Evolutionary conservation across 306 rosid genomes (phyloP).

Genomic region (Trifolium repens): DNA sequence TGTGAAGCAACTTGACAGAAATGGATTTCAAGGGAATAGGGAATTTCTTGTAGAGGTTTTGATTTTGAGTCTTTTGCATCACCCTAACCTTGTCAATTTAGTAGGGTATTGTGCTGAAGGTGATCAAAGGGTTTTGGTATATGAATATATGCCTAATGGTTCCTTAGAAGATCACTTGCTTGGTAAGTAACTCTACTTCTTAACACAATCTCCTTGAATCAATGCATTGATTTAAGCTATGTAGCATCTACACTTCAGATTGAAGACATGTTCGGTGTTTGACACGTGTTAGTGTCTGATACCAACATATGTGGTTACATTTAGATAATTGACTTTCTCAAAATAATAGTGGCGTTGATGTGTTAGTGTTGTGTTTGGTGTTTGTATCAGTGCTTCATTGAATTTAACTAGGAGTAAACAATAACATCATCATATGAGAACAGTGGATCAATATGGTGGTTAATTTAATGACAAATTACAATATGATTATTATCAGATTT

Average conservation of each 20-base stretch:
- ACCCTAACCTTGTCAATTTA: conserved; percentile 82
- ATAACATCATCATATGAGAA: too few relatives aligned
- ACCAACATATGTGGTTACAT: too few relatives aligned
- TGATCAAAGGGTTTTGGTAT: conserved; percentile 85
- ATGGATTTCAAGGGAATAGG: conserved; percentile 95
- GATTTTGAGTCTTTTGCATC: conserved; percentile 87
- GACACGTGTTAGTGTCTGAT: too few relatives aligned
- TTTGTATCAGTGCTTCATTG: too few relatives aligned
- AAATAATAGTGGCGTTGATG: too few relatives aligned
- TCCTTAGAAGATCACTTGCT: conserved; percentile 88
- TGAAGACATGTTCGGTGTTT: too few relatives aligned
- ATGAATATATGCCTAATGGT: conserved; percentile 79
- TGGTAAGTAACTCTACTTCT: conserved; percentile 50
- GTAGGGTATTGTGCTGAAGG: conserved; percentile 95
- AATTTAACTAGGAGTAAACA: too few relatives aligned
- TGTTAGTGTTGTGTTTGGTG: too few relatives aligned
- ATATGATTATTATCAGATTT: conserved; percentile 49
- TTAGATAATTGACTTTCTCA: too few relatives aligned
- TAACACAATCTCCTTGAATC: neutral
- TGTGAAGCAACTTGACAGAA: conserved; percentile 92
- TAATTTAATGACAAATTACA: too few relatives aligned
- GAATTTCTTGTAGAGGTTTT: conserved; percentile 93
- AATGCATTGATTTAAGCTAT: neutral
- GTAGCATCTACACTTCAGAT: too few relatives aligned
- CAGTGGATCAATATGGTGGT: too few relatives aligned